Conservation (phyloP, 116 monocot genomes). For the Iris pallida region DNA sequence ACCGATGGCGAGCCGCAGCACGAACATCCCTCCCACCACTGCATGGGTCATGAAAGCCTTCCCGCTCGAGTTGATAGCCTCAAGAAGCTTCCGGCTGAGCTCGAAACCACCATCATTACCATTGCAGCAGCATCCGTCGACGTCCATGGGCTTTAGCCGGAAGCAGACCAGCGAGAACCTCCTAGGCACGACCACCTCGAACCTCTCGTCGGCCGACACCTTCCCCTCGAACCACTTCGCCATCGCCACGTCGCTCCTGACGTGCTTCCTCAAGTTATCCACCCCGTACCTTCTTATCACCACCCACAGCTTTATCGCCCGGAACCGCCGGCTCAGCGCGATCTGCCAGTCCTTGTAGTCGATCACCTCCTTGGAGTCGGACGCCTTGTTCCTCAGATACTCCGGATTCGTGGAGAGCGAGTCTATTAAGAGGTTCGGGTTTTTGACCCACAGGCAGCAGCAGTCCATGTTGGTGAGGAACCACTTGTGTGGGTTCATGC, state of each 20-base stretch:
- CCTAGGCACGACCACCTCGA: conserved; percentile 47
- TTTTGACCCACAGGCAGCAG: conserved; percentile 48
- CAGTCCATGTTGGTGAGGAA: conserved; percentile 58
- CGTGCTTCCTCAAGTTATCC: conserved; percentile 16
- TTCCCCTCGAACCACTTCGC: conserved; percentile 35
- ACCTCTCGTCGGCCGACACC: conserved; percentile 23
- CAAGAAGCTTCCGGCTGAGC: conserved; percentile 24
- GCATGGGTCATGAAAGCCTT: conserved; percentile 49
- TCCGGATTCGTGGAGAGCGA: conserved; percentile 33
- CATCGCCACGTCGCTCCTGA: conserved; percentile 25
- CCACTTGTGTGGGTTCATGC: conserved; percentile 67
- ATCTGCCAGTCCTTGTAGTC: conserved; percentile 70
- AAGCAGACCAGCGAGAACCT: conserved; percentile 55
- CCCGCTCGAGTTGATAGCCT: conserved; percentile 37
- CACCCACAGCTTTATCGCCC: conserved; percentile 46
- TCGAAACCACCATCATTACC: conserved; percentile 7
- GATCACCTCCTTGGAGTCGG: conserved; percentile 25
- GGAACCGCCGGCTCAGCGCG: conserved; percentile 49
- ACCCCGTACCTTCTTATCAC: conserved; percentile 37
- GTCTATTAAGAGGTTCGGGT: conserved; percentile 17
- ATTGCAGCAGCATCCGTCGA: background rate
- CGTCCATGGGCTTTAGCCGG: conserved; percentile 9
- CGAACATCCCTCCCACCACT: conserved; percentile 51
- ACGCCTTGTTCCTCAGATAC: conserved; percentile 32
- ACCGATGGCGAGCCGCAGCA: conserved; percentile 60